phyloP scores from a whole-genome alignment of 2,329 filamentous ascomycete species.

The Cytospora paraplurivora region DNA sequence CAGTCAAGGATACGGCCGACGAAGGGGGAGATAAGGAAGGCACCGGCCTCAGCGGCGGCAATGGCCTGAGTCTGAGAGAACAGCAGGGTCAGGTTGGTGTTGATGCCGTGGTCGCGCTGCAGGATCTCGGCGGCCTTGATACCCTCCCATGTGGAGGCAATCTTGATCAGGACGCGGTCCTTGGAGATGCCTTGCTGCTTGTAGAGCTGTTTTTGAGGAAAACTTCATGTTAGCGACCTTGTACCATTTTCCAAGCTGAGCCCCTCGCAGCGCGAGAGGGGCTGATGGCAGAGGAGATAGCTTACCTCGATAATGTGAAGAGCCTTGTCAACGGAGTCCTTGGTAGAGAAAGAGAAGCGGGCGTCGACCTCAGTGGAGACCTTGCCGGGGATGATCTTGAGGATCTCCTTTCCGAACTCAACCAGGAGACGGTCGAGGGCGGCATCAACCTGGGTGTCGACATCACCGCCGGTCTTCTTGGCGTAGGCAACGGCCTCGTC shows the following conservation, averaged over 20 bases:
- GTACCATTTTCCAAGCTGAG: neutral
- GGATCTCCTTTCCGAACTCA: constrained; percentile 97
- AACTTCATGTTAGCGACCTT: constrained; percentile 13
- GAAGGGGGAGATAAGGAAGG: constrained; percentile 98
- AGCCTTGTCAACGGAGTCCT: constrained; percentile 92
- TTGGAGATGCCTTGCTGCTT: constrained; percentile 87
- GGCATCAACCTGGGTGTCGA: constrained; percentile 84
- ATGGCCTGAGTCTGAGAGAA: constrained; percentile 96
- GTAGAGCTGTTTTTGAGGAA: constrained; percentile 70
- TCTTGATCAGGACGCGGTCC: constrained; percentile 96
- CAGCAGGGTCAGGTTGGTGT: constrained; percentile 99
- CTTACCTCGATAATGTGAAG: constrained; percentile 93
- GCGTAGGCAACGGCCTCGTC: constrained; percentile 82
- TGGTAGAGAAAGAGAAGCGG: constrained; percentile 90
- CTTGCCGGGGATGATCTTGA: constrained; percentile 95
- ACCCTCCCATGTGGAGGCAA: constrained; percentile 98
- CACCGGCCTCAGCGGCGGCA: constrained; percentile 89
- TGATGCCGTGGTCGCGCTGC: constrained; percentile 92
- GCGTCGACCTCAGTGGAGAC: constrained; percentile 99
- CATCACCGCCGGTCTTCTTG: constrained; percentile 64
- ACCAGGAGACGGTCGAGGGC: constrained; percentile 94
- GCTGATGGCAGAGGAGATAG: constrained; percentile 24
- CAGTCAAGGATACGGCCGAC: constrained; percentile 99
- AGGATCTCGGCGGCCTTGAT: constrained; percentile 98
- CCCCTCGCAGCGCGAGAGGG: neutral